phyloP scores from a whole-genome alignment of 192 early-diverging fungal genomes.

The Coemansia guatemalensis region DNA sequence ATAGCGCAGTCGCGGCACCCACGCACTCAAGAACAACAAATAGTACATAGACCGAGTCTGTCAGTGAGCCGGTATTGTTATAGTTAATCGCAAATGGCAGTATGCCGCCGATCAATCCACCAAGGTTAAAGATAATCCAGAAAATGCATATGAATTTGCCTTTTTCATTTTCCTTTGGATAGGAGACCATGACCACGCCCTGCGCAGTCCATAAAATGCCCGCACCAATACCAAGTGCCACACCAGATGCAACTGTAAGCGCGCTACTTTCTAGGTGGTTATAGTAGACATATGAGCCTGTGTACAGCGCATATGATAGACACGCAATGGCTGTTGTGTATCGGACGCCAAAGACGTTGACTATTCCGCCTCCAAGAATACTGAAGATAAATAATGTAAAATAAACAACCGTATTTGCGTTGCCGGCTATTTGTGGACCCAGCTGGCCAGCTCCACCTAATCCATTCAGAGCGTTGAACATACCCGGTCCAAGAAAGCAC shows the following conservation, averaged over 20 bases:
- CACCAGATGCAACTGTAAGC: constrained; percentile 70
- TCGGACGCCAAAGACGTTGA: constrained; percentile 75
- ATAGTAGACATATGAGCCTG: constrained; percentile 67
- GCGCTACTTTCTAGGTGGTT: constrained; percentile 58
- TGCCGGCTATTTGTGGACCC: constrained; percentile 58
- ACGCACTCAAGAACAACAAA: constrained; percentile 73
- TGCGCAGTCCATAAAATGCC: constrained; percentile 71
- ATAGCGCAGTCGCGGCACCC: constrained; percentile 59
- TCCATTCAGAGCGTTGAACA: constrained; percentile 71
- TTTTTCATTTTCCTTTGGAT: constrained; percentile 75
- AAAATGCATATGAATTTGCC: constrained; percentile 79
- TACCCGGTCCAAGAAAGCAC: constrained; percentile 77
- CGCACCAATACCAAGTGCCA: constrained; percentile 73
- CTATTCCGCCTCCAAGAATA: constrained; percentile 72
- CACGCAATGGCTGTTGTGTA: constrained; percentile 65
- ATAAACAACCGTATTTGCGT: constrained; percentile 75
- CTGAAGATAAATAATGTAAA: constrained; percentile 73
- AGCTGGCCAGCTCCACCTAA: constrained; percentile 70
- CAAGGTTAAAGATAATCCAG: constrained; percentile 78
- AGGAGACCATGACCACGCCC: constrained; percentile 79
- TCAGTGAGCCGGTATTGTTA: constrained; percentile 56
- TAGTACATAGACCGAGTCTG: constrained; percentile 66
- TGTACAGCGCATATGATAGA: constrained; percentile 69
- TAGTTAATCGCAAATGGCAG: constrained; percentile 69
- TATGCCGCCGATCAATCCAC: constrained; percentile 72